Percentiles rank a stretch among this genome's conserved stretches.
Evolutionary conservation across 805 yeast genomes (phyloP).

Genomic region (Nematodospora valgi): DNA sequence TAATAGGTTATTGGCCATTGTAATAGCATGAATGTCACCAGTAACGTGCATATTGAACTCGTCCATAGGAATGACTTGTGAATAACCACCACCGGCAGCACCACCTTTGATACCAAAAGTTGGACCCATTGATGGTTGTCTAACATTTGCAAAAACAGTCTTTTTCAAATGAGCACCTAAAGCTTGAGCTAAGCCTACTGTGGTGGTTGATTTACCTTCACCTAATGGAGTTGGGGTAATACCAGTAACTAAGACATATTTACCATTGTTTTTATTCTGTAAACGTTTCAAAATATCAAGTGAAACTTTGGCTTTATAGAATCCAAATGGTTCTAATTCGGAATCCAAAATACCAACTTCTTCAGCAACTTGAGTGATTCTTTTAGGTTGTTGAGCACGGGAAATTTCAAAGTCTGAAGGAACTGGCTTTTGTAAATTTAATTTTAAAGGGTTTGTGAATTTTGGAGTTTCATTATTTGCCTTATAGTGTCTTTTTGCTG

Average conservation of each 20-base stretch:
- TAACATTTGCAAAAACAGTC: constrained; percentile 73
- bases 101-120: constrained; percentile 88
- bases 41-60: constrained; percentile 84
- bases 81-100: constrained; percentile 89
- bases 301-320: constrained; percentile 73
- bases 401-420: constrained; percentile 82
- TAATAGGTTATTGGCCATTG: constrained; percentile 74
- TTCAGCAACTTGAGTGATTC: constrained; percentile 61
- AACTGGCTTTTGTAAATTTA: constrained; percentile 60
- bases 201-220: constrained; percentile 83
- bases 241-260: constrained; percentile 76
- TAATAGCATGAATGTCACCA: constrained; percentile 83
- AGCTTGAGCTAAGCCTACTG: constrained; percentile 80
- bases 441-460: constrained; percentile 52
- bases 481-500: constrained; percentile 54
- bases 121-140: constrained; percentile 90
- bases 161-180: constrained; percentile 69
- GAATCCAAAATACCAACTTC: constrained; percentile 66
- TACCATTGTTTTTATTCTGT: constrained; percentile 58
- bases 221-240: constrained; percentile 85
- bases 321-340: constrained; percentile 74
- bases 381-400: constrained; percentile 69
- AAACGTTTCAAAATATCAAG: constrained; percentile 61
- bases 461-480: constrained; percentile 41
- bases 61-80: constrained; percentile 87